Base-by-base conservation (phyloP, 2,329 filamentous ascomycete species). In the Lojkania enalia region DNA sequence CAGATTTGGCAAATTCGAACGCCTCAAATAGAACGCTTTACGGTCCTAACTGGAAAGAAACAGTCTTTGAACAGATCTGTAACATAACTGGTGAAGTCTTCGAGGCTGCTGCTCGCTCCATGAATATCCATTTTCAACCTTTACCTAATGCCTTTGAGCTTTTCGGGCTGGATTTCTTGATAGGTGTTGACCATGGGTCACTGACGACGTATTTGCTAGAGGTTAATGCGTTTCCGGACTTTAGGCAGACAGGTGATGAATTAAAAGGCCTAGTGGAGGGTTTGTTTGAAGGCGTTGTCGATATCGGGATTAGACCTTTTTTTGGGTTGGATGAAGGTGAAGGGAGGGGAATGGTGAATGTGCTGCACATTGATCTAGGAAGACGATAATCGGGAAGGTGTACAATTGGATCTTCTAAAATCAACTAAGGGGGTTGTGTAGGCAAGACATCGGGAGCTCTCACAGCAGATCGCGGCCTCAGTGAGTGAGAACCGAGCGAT, bases 221-320 rank as follows among this genome's bases (percentile, higher is more conserved):
- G 74, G 82, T 95, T 21, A 99, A 99, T 74, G 89, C 92, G 0
- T 99, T 95, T 71, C 94, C 94, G 7, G 94, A 99, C 73, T 97
- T 97, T 64, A 84, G 81, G 63, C 92, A 97, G 80, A 96, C 90
- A 13, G 94, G 94, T 0, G 78, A 79, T 5, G 85, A 87, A 44
- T 71, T 95, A 53, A 82, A 79, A 63, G 80, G 74, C 0, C 70
- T 97, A 30, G 85, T 99, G 18, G 80, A 76, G 15, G 86, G 84
- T 5, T 77, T 99, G 55, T 94, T 95, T 77, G 78, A 82, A 58
- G 87, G 82, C 9, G 85, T 89, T 16, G 77, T 96, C 31, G 77
- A 82, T 44, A 73, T 79, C 52, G 88, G 77, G 2, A 80, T 96
- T 1, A 72, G 74, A 70, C 69, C 79, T 1, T 94, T 94, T 71